Evolutionary conservation across 208 protist species (phyloP).

Genomic region (Crithidia bombi): DNA sequence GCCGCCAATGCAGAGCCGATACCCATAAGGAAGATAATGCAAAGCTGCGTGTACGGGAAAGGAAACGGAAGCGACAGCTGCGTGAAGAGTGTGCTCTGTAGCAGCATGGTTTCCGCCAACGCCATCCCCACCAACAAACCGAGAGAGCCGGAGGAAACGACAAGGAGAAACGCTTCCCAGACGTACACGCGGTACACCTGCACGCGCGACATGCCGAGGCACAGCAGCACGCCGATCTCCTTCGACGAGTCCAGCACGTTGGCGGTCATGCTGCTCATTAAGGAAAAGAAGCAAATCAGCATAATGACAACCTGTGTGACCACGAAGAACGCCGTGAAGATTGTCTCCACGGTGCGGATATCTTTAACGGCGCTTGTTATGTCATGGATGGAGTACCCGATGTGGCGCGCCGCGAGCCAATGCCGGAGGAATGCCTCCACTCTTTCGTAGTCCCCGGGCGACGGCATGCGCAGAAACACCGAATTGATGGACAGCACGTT

Average conservation of each 20-base stretch:
- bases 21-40: conserved; percentile 50
- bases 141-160: conserved; percentile 81
- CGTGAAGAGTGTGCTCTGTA: conserved; percentile 92
- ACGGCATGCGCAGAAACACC: conserved; percentile 24
- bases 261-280: conserved; percentile 85
- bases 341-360: conserved; percentile 41
- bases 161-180: conserved; percentile 94
- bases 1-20: conserved; percentile 43
- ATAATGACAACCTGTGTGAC: conserved; percentile 89
- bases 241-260: conserved; percentile 93
- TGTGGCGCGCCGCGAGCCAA: conserved; percentile 9
- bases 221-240: conserved; percentile 93
- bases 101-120: conserved; percentile 82
- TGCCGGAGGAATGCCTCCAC: conserved; percentile 19
- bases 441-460: conserved; percentile 11
- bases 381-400: conserved; percentile 23
- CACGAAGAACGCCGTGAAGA: conserved; percentile 90
- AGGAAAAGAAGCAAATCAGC: conserved; percentile 93
- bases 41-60: conserved; percentile 81
- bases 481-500: conserved; percentile 3
- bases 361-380: conserved; percentile 28
- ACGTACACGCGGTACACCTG: conserved; percentile 91
- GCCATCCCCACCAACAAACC: conserved; percentile 90
- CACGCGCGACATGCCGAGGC: conserved; percentile 75
- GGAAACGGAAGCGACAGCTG: conserved; percentile 88